Percentiles rank a stretch among this genome's conserved stretches.
phyloP scores from a whole-genome alignment of 108 stramenopile species.

The Phaeodactylum tricornutum region DNA sequence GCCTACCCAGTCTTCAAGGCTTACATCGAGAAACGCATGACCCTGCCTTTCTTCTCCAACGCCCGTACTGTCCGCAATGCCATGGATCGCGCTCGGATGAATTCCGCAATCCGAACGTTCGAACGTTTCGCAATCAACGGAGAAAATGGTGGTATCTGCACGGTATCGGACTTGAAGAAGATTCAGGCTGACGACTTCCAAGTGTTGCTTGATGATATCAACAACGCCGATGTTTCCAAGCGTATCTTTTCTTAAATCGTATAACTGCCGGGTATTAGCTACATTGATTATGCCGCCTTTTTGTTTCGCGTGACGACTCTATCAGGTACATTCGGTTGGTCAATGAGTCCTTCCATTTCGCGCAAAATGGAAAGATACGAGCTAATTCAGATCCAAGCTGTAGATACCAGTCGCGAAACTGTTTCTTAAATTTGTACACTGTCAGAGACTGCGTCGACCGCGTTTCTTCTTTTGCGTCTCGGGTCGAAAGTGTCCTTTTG shows the following conservation, averaged over 20 bases:
- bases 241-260: slow-evolving; percentile 85
- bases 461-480: neutral
- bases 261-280: too few relatives aligned
- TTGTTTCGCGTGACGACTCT: too few relatives aligned
- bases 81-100: slow-evolving; percentile 97
- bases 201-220: slow-evolving; percentile 88
- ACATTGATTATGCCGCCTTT: too few relatives aligned
- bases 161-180: slow-evolving; percentile 74
- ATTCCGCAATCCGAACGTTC: slow-evolving; percentile 93
- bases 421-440: too few relatives aligned
- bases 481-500: neutral
- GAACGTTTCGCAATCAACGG: slow-evolving; percentile 81
- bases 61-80: slow-evolving; percentile 97
- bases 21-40: slow-evolving; percentile 90
- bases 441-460: too few relatives aligned
- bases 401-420: too few relatives aligned
- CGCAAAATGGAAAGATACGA: too few relatives aligned
- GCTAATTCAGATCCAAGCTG: too few relatives aligned
- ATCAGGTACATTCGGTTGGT: too few relatives aligned
- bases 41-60: slow-evolving; percentile 96
- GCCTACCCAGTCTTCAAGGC: slow-evolving; percentile 75
- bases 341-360: too few relatives aligned
- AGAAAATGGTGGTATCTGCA: slow-evolving; percentile 72
- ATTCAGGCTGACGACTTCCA: slow-evolving; percentile 89
- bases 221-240: slow-evolving; percentile 68